Evolutionary conservation across 2,329 filamentous ascomycete species (phyloP), one percentile per base, ranked within the genome.

Genomic region (Fusarium incarnatum): DNA sequence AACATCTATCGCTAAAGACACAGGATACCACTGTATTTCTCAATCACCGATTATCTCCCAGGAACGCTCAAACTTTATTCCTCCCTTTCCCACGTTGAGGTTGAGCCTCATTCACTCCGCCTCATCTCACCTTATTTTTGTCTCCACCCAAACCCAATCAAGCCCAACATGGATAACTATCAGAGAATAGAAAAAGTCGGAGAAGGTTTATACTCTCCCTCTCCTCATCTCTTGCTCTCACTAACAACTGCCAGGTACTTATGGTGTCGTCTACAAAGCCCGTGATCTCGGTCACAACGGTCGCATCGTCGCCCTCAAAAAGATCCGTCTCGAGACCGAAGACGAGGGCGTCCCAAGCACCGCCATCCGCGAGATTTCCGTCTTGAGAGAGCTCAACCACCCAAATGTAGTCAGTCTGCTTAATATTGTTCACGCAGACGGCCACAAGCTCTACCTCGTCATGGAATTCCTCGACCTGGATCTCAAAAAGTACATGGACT

Each of bases 151-250:
- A 30, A 30, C 28, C 28, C 28, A 30, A 30, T 30, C 44, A 45
- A 20, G 20, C 15, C 7, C 47, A 72, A 61, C 73, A 97, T 97
- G 94, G 94, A 97, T 81, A 97, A 97, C 83, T 97, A 97, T 81
- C 93, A 97, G 83, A 97, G 97, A 85, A 89, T 97, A 78, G 94
- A 97, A 85, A 97, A 97, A 86, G 94, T 97, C 77, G 94, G 94
- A 81, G 94, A 97, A 88, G 94, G 94, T 96, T 76, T 67, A 11
- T 11, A 15, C 8, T 18, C 2, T 12, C 12, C 18, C 37, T 41
- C 20, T 18, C 32, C 25, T 30, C 6, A n/a, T 30, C 1, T 15
- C 8, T 12, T 10, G 8, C 44, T 15, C 53, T 45, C 30, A 56
- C 32, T 59, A 15, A 45, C n/a, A 6, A 10, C 25, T 4, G 3